Conservation (phyloP, 2,329 filamentous ascomycete species). For the Fusarium cicatricum region DNA sequence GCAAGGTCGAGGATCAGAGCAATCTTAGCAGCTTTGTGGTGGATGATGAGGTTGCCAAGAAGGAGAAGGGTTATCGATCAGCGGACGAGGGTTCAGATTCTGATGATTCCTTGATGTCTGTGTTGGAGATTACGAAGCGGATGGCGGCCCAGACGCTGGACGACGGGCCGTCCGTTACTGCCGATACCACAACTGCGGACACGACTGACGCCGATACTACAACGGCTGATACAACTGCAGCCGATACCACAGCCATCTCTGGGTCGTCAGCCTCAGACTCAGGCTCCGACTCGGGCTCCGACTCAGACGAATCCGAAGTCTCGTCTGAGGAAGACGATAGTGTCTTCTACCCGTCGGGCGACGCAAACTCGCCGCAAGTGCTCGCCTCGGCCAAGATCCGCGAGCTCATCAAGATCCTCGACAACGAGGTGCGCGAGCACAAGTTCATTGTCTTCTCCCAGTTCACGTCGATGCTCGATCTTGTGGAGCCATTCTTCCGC, state of each 20-base stretch:
- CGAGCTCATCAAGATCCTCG: slow-evolving; percentile 81
- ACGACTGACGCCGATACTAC: slow-evolving; percentile 23
- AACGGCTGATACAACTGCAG: slow-evolving; percentile 20
- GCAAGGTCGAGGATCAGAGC: slow-evolving; percentile 61
- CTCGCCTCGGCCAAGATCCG: slow-evolving; percentile 90
- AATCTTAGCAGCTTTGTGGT: slow-evolving; percentile 65
- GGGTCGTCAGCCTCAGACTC: slow-evolving; percentile 22
- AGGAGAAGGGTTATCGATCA: slow-evolving; percentile 43
- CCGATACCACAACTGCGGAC: slow-evolving; percentile 21
- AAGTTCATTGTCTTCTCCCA: slow-evolving; percentile 99
- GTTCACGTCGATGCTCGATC: slow-evolving; percentile 97
- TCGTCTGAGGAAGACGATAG: slow-evolving; percentile 50
- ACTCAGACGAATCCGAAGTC: slow-evolving; percentile 27
- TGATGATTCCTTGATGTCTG: slow-evolving; percentile 47
- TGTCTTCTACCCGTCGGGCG: slow-evolving; percentile 40
- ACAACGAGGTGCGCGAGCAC: slow-evolving; percentile 79
- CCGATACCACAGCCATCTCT: slow-evolving; percentile 25
- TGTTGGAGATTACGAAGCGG: slow-evolving; percentile 49
- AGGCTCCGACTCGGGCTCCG: slow-evolving; percentile 35
- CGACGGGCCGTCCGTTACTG: slow-evolving; percentile 34
- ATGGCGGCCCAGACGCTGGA: slow-evolving; percentile 50
- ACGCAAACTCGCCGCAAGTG: slow-evolving; percentile 50
- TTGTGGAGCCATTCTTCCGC: slow-evolving; percentile 89
- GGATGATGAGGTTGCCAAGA: slow-evolving; percentile 56
- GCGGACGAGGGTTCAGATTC: slow-evolving; percentile 38